Evolutionary conservation across 345 rosid species (phyloP), one percentile per base, ranked within the genome.

Genomic region (Cardiospermum halicacabum): DNA sequence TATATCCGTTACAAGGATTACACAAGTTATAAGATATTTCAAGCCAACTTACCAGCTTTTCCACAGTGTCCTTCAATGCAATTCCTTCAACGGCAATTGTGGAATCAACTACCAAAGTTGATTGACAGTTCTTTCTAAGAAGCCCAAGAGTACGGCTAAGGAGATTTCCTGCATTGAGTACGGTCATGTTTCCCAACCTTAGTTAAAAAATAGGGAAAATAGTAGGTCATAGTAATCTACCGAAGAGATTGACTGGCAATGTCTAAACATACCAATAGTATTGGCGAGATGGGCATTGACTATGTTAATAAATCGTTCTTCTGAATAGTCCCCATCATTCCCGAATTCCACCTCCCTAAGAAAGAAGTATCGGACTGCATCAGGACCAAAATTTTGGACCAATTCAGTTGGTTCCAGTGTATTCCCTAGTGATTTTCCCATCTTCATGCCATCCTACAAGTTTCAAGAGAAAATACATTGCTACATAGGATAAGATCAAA

Each of bases 211-310:
- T 51, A 27, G 51, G 42, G 39, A 50, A 27, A 21, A 40, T 18
- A 54, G 19, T 18, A 19, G 53, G 16, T 27, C 32, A 21, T 39
- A 39, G 11, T 21, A 42, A 49, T 53, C 31, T 11, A 56, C 56
- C 8, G 1, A 42, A 56, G 69, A 56, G 28, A 26, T 31, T 16
- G 16, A 58, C 27, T 27, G 1, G 39, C 13, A 25, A 54, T 15
- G 37, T 56, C 63, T 48, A 55, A 45, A 68, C 25, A 40, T 82
- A 92, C 98, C 98, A 57, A 93, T 81, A 0, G 92, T 92, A 69
- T 92, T 92, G 76, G 97, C 97, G 42, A 92, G 97, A 83, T 92
- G 96, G 32, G 98, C 96, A 75, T 92, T 92, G 73, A 89, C 90
- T 21, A 79, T 88, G 36, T 85, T 83, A 50, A 88, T 75, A 60